A percentile compares a stretch with the other conserved stretches of the same genome.
Evolutionary conservation across 345 rosid genomes (phyloP).

Genomic region (Eucalyptus rudis): DNA sequence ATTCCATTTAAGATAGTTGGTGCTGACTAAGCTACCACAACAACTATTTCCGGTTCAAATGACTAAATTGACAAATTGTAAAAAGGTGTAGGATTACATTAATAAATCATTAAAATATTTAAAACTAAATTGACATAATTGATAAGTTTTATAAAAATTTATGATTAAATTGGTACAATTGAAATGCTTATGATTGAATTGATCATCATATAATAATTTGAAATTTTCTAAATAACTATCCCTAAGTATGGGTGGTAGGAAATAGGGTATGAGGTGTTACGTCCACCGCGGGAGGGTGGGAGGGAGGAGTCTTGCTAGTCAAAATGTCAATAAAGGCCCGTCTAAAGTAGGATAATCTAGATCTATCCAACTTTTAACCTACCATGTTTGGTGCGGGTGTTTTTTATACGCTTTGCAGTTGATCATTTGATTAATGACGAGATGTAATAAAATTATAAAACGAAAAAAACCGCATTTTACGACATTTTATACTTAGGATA

Average conservation of each 20-base stretch:
- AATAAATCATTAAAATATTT: no score
- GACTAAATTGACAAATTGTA: accelerated
- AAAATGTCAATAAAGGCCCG: background rate
- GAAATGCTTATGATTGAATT: no score
- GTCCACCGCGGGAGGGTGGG: no score
- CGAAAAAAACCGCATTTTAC: background rate
- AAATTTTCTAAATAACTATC: no score
- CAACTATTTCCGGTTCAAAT: accelerated
- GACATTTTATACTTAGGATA: background rate
- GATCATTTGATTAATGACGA: background rate
- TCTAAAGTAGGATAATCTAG: background rate
- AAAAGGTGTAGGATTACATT: accelerated
- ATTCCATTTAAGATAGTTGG: accelerated
- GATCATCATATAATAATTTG: no score
- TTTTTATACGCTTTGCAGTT: background rate
- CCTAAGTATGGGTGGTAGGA: background rate
- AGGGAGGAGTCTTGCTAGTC: background rate
- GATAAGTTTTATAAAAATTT: no score
- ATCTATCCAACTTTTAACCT: background rate
- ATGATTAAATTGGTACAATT: accelerated
- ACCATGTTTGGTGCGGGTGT: background rate
- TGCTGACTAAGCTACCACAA: accelerated
- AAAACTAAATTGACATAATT: no score
- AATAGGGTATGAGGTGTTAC: background rate
- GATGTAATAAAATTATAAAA: background rate